Evolutionary conservation across 306 rosid genomes (phyloP).

Genomic region (Malus fusca): DNA sequence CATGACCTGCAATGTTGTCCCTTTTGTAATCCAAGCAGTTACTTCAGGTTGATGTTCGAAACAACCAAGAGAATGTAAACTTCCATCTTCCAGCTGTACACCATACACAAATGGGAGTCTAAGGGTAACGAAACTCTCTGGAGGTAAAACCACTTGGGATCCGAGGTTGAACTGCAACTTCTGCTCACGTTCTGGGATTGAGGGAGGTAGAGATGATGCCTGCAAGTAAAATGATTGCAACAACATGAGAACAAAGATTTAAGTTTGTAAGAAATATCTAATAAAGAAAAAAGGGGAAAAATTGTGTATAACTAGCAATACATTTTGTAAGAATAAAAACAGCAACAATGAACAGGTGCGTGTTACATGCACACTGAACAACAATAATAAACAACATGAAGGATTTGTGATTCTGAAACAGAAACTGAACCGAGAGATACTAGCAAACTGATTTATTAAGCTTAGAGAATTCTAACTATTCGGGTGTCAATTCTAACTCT

Average conservation of each 20-base stretch:
- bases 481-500: not conserved
- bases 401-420: not conserved
- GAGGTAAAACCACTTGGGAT: constrained; percentile 69
- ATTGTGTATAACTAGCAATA: not conserved
- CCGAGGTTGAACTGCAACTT: constrained; percentile 77
- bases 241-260: not conserved
- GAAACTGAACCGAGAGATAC: not conserved
- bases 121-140: constrained; percentile 83
- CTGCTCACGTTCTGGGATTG: constrained; percentile 53
- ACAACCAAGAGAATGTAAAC: constrained; percentile 52
- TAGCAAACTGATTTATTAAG: not conserved
- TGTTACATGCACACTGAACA: not conserved
- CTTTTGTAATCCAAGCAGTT: constrained; percentile 86
- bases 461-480: not conserved
- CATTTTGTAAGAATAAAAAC: not conserved
- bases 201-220: constrained; percentile 64
- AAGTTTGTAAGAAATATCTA: not conserved
- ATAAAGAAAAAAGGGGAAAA: not conserved
- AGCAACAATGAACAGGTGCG: not conserved
- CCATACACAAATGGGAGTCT: constrained; percentile 86
- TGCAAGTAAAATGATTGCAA: constrained; percentile 27
- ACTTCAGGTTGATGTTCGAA: constrained; percentile 74
- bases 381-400: not conserved
- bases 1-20: constrained; percentile 60
- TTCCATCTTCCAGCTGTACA: constrained; percentile 65